Base-by-base conservation (phyloP, 768 basidiomycete genomes). In the Naganishia friedmannii region DNA sequence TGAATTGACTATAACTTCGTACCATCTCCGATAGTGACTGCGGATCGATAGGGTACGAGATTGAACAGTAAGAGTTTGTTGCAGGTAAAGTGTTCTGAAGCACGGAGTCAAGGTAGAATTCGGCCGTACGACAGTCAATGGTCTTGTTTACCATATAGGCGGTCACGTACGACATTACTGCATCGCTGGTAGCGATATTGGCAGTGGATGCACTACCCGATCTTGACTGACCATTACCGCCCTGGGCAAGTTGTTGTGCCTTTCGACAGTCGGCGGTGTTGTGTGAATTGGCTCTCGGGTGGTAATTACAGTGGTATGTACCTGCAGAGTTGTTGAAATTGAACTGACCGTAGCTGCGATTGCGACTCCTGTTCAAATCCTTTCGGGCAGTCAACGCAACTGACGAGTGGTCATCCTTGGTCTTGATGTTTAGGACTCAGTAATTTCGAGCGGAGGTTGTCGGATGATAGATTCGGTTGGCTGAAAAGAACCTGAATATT, bases 31-130 rank as follows among this genome's bases (percentile, higher is more conserved):
- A 17, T 51, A 17, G 48, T 51, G 48, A 51, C 48, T 4, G 48
- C 48, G 48, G 48, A 51, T 6, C 4, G 48, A 17, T 51, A 51
- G 23, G 48, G 48, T 6, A 51, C 48, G 6, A 17, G 48, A 17
- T 17, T 51, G 6, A 17, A 19, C 6, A 51, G 48, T 17, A 51
- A 26, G 17, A 8, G 12, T n/a, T 31, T 31, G 17, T 17, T n/a
- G 26, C 53, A 54, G 21, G 53, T 26, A 2, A 54, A n/a, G 17
- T 54, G 53, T 9, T 7, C 53, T 3, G 53, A 54, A 7, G 53
- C 53, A n/a, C 53, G 10, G 53, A 54, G 4, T 46, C 53, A n/a
- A 54, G 53, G 26, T 26, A n/a, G n/a, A 54, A 54, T 54, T 54
- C 53, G 53, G 53, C 17, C 3, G 23, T 7, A n/a, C 17, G 3